Conservation (phyloP, 352 stramenopile species). For the Aphanomyces euteiches region DNA sequence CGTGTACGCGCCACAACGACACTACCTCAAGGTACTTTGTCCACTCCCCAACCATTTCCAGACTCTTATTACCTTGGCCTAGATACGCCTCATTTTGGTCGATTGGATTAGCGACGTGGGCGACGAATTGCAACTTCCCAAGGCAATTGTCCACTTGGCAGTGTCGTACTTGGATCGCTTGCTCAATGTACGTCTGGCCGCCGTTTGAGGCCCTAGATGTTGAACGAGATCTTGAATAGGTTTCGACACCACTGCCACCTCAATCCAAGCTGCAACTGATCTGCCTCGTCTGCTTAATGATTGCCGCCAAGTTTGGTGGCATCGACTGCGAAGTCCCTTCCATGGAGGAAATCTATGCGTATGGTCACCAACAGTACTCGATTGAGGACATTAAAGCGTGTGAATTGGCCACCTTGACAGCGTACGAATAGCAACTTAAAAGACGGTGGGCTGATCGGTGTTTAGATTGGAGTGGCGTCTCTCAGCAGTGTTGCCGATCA, state of each 20-base stretch:
- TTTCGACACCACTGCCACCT: background rate
- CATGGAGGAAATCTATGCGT: conserved; percentile 81
- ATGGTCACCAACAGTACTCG: conserved; percentile 80
- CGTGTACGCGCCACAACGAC: conserved; percentile 18
- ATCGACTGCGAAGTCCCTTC: conserved; percentile 76
- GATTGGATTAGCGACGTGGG: conserved; percentile 85
- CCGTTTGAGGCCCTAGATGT: background rate
- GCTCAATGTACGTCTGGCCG: conserved; percentile 35
- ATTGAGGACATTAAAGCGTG: conserved; percentile 77
- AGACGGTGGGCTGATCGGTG: background rate
- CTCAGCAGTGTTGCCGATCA: conserved; percentile 62
- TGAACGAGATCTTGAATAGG: background rate
- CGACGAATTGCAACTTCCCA: conserved; percentile 80
- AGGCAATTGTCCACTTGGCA: conserved; percentile 71
- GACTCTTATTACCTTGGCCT: background rate
- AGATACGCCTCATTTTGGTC: conserved; percentile 21
- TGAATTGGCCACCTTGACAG: conserved; percentile 55
- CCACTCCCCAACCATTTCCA: background rate
- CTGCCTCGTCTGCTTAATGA: conserved; percentile 71
- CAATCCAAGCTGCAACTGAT: conserved; percentile 56
- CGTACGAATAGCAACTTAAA: conserved; percentile 34
- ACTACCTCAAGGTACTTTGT: conserved; percentile 19
- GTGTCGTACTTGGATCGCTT: conserved; percentile 81
- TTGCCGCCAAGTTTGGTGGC: conserved; percentile 76
- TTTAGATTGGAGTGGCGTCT: conserved; percentile 68